Conservation (phyloP, 176 grass and related monocot genomes). For the Phoenix roebelenii region DNA sequence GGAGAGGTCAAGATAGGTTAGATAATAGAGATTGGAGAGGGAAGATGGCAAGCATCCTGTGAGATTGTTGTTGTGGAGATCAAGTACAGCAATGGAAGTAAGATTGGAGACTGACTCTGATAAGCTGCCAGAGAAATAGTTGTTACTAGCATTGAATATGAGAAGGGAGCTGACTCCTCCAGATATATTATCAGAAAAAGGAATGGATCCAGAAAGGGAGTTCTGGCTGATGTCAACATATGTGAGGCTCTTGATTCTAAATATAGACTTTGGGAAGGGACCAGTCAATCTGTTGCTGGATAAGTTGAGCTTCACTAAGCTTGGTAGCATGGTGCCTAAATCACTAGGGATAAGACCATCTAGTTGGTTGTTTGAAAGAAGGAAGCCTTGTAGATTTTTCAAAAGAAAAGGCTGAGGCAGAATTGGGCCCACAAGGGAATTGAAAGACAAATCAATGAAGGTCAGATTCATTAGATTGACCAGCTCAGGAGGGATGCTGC, state of each 20-base stretch:
- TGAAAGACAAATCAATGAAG: conserved; percentile 62
- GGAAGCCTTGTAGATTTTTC: conserved; percentile 63
- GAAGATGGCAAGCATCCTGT: conserved; percentile 53
- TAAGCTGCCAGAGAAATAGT: conserved; percentile 59
- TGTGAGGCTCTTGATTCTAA: conserved; percentile 43
- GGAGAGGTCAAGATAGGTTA: conserved; percentile 91
- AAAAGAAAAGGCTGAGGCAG: conserved; percentile 42
- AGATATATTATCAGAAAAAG: conserved; percentile 33
- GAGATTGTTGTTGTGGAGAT: conserved; percentile 81
- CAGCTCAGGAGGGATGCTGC: conserved; percentile 69
- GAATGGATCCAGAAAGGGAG: conserved; percentile 55
- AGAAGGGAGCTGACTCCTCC: conserved; percentile 45
- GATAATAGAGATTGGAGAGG: conserved; percentile 53
- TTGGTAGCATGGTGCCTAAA: conserved; percentile 56
- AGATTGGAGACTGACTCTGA: conserved; percentile 68
- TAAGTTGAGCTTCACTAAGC: conserved; percentile 55
- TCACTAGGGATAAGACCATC: conserved; percentile 54
- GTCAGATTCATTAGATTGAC: conserved; percentile 60
- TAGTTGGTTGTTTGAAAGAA: conserved; percentile 75
- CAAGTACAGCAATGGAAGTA: conserved; percentile 62
- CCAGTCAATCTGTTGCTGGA: conserved; percentile 70
- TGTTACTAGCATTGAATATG: conserved; percentile 75
- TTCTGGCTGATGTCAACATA: conserved; percentile 78
- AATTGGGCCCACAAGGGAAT: conserved; percentile 51
- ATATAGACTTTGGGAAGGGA: conserved; percentile 46